Evolutionary conservation across 177 flowering plant genomes (phyloP).

Genomic region (Telopea speciosissima): DNA sequence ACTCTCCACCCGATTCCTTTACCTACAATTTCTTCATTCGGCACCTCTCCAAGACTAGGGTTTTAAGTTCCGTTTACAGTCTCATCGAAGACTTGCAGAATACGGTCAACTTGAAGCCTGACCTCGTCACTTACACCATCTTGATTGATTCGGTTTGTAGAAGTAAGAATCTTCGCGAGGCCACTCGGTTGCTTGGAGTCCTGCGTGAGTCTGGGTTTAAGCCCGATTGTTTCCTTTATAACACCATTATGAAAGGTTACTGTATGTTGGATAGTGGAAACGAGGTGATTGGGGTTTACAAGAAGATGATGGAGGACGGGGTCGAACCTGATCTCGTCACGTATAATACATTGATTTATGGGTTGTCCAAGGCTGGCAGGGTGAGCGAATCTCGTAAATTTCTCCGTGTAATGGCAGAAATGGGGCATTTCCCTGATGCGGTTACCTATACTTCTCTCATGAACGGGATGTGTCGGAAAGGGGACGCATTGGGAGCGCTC

Average conservation of each 20-base stretch:
- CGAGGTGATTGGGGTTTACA: conserved; percentile 67
- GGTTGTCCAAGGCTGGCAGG: conserved; percentile 74
- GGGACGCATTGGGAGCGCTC: conserved; percentile 63
- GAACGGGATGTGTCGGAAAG: conserved; percentile 92
- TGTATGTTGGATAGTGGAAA: conserved; percentile 51
- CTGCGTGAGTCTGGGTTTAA: conserved; percentile 58
- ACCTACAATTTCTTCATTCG: conserved; percentile 77
- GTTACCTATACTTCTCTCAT: conserved; percentile 84
- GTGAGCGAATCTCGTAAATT: conserved; percentile 61
- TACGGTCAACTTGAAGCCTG: conserved; percentile 44
- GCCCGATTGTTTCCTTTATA: conserved; percentile 81
- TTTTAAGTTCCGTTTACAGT: conserved; percentile 41
- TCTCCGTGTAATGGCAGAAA: conserved; percentile 54
- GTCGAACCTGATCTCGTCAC: conserved; percentile 81
- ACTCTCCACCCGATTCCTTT: conserved; percentile 43
- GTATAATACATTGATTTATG: conserved; percentile 81
- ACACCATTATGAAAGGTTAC: conserved; percentile 90
- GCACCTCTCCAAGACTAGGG: conserved; percentile 49
- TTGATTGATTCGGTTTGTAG: conserved; percentile 83
- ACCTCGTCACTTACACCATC: conserved; percentile 79
- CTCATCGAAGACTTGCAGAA: conserved; percentile 50
- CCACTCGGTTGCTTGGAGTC: conserved; percentile 46
- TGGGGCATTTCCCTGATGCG: conserved; percentile 71
- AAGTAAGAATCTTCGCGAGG: conserved; percentile 72
- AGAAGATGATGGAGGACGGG: conserved; percentile 72